These are phyloP conservation scores for Pachysolen tannophilus DNA, from an alignment of 805 yeast species.

Conservation along the genomic window DNA sequence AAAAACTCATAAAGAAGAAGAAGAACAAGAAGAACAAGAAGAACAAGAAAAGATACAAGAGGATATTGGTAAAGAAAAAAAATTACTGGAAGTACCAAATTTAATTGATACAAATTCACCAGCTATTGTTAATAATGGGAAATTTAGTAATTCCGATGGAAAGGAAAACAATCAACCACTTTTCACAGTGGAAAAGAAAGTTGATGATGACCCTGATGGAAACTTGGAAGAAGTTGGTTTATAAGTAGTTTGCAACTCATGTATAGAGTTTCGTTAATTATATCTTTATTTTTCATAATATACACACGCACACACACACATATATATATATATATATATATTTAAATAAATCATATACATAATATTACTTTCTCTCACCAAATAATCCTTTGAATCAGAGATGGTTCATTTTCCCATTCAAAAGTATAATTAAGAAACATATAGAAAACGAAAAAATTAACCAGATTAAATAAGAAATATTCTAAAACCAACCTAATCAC, in stretches of 20 bases:
- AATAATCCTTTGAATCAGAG: constrained; percentile 65
- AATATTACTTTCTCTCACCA: no score
- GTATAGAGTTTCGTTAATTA: no score
- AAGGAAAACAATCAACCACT: background rate
- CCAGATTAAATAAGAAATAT: constrained; percentile 48
- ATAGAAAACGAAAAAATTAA: constrained; percentile 44
- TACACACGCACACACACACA: no score
- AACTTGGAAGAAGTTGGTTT: background rate
- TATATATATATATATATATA: no score
- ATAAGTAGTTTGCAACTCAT: background rate
- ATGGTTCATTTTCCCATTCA: constrained; percentile 56
- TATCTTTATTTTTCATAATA: no score
- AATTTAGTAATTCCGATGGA: no score
- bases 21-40: constrained; percentile 3
- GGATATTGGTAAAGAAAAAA: no score
- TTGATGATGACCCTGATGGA: background rate
- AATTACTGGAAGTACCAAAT: constrained; percentile 4
- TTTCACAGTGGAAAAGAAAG: background rate
- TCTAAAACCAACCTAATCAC: constrained; percentile 41
- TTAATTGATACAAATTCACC: constrained; percentile 7
- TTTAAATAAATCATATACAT: no score
- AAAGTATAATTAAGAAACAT: constrained; percentile 60
- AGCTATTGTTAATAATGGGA: background rate
- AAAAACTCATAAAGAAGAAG: constrained; percentile 1
- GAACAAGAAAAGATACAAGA: background rate